Conservation (phyloP, 352 stramenopile species). For the Phytophthora chlamydospora region DNA sequence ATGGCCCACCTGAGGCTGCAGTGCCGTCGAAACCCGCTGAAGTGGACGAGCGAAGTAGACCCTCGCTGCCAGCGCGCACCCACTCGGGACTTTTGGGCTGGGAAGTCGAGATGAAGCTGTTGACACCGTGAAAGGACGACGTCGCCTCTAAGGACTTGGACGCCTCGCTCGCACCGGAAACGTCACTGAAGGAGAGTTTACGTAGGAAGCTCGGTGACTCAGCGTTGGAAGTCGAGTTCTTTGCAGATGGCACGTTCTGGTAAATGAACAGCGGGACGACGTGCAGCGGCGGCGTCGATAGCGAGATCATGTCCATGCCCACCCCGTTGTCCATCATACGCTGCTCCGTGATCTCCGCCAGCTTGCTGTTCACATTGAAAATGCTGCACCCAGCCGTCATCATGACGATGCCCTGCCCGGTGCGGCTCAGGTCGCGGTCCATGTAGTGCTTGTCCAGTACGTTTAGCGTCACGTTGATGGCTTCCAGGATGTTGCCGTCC, state of each 20-base stretch:
- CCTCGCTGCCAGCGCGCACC: slow-evolving; percentile 21
- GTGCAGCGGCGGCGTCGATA: slow-evolving; percentile 95
- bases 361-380: slow-evolving; percentile 94
- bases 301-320: slow-evolving; percentile 97
- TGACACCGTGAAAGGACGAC: slow-evolving; percentile 20
- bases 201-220: slow-evolving; percentile 17
- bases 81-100: slow-evolving; percentile 33
- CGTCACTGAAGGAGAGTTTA: slow-evolving; percentile 29
- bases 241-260: slow-evolving; percentile 9
- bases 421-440: slow-evolving; percentile 95
- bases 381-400: slow-evolving; percentile 95
- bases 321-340: slow-evolving; percentile 99
- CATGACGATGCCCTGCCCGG: slow-evolving; percentile 96
- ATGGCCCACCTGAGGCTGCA: neutral
- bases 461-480: slow-evolving; percentile 99
- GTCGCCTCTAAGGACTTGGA: slow-evolving; percentile 25
- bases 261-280: slow-evolving; percentile 98
- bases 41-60: slow-evolving; percentile 15
- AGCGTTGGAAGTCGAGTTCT: neutral
- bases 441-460: slow-evolving; percentile 99
- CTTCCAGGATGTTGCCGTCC: slow-evolving; percentile 98
- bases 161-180: slow-evolving; percentile 15
- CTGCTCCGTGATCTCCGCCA: slow-evolving; percentile 97
- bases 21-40: slow-evolving; percentile 4
- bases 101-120: slow-evolving; percentile 21